phyloP scores from a whole-genome alignment of 345 rosid genomes.

The Eucalyptus lansdowneana region DNA sequence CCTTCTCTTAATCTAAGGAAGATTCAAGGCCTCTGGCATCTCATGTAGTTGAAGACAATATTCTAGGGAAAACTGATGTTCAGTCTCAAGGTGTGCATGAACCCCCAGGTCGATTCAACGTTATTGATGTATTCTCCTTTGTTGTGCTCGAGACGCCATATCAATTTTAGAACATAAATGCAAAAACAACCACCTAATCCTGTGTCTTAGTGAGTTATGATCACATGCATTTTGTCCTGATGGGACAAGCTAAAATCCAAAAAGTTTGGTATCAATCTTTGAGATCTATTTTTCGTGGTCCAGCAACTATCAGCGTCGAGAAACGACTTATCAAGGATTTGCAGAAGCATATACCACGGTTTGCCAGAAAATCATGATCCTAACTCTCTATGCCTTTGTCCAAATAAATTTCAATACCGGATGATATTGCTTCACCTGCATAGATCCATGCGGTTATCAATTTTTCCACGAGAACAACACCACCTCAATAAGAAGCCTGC shows the following conservation, averaged over 20 bases:
- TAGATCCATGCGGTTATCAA: background rate
- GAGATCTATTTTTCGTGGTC: background rate
- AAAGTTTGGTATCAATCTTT: background rate
- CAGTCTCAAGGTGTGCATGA: background rate
- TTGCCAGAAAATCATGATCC: background rate
- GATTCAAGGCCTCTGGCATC: background rate
- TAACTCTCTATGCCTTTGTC: background rate
- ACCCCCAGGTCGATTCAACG: background rate
- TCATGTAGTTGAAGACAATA: background rate
- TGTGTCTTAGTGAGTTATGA: background rate
- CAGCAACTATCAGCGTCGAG: background rate
- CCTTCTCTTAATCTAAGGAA: background rate
- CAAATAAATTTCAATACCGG: background rate
- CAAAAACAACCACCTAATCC: background rate
- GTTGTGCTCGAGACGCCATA: background rate
- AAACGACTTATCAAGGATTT: background rate
- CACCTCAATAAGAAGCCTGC: background rate
- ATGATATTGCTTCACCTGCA: background rate
- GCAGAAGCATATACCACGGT: background rate
- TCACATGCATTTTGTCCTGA: background rate
- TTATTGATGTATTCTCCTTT: background rate
- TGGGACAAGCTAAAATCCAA: background rate
- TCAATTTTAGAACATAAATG: background rate
- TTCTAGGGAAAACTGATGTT: background rate
- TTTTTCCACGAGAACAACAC: background rate